A percentile compares a stretch with the other conserved stretches of the same genome.
Conservation (phyloP, 1,284 basidiomycete species). For the Irpex lacteus region DNA sequence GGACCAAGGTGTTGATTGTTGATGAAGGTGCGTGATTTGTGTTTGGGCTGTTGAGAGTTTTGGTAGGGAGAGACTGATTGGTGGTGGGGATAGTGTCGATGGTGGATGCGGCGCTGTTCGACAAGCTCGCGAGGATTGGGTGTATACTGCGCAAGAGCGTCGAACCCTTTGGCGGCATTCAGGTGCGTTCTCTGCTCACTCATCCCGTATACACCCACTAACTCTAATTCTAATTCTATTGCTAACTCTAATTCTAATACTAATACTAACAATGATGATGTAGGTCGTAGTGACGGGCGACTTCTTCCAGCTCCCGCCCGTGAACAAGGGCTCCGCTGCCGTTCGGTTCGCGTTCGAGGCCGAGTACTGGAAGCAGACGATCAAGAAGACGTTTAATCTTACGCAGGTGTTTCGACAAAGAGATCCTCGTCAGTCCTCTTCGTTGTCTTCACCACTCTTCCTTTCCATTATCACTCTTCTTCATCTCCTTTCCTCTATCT, state of each 20-base stretch:
- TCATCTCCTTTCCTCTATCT: no score
- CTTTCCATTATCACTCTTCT: no score
- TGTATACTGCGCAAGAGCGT: slow-evolving; percentile 52
- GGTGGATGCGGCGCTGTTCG: slow-evolving; percentile 86
- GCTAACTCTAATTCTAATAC: no score
- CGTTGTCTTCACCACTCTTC: no score
- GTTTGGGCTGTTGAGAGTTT: not conserved
- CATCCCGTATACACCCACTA: slow-evolving; percentile 4
- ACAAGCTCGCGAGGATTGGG: slow-evolving; percentile 80
- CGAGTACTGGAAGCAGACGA: slow-evolving; percentile 59
- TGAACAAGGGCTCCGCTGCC: slow-evolving; percentile 46
- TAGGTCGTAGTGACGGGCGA: slow-evolving; percentile 86
- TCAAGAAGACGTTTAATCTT: slow-evolving; percentile 57
- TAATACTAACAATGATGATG: no score
- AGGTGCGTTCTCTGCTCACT: slow-evolving; percentile 48
- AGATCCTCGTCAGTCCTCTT: slow-evolving; percentile 48
- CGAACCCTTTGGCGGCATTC: slow-evolving; percentile 85
- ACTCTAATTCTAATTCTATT: no score
- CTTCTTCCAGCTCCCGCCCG: slow-evolving; percentile 93
- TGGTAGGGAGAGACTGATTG: no score
- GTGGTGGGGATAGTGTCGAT: slow-evolving; percentile 52
- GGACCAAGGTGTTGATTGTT: slow-evolving; percentile 80
- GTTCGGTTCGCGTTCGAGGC: slow-evolving; percentile 85
- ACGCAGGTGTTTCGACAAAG: slow-evolving; percentile 67
- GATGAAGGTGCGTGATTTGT: slow-evolving; percentile 79